Evolutionary conservation across 306 rosid genomes (phyloP).

Genomic region (Quercus wislizeni): DNA sequence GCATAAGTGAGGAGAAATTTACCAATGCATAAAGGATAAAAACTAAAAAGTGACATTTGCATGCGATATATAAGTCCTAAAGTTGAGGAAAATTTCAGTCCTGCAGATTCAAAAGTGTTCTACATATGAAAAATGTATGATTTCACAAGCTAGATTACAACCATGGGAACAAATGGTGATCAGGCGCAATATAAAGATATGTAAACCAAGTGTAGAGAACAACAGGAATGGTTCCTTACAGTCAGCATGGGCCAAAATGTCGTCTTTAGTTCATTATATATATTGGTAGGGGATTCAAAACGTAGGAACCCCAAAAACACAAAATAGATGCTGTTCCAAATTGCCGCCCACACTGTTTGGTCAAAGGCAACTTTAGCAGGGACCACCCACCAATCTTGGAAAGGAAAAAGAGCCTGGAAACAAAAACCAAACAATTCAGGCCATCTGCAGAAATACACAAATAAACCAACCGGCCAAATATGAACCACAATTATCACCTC

Average conservation of each 20-base stretch:
- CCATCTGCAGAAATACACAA: conserved; percentile 22
- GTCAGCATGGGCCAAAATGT: conserved; percentile 87
- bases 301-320: conserved; percentile 80
- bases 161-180: conserved; percentile 3
- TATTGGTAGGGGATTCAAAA: conserved; percentile 47
- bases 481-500: conserved; percentile 60
- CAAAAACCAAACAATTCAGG: conserved; percentile 26
- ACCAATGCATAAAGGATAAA: background rate
- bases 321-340: conserved; percentile 95
- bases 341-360: conserved; percentile 86
- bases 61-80: background rate
- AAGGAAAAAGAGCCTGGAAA: conserved; percentile 75
- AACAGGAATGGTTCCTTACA: conserved; percentile 46
- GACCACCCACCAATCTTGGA: conserved; percentile 92
- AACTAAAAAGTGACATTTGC: background rate
- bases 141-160: background rate
- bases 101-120: background rate
- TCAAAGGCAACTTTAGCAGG: conserved; percentile 93
- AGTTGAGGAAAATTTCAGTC: background rate
- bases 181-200: conserved; percentile 16
- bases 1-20: background rate
- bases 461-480: conserved; percentile 23
- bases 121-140: background rate
- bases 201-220: conserved; percentile 15
- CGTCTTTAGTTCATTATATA: conserved; percentile 62